Evolutionary conservation across 2,329 filamentous ascomycete genomes (phyloP).

Genomic region (Triangularia verruculosa): DNA sequence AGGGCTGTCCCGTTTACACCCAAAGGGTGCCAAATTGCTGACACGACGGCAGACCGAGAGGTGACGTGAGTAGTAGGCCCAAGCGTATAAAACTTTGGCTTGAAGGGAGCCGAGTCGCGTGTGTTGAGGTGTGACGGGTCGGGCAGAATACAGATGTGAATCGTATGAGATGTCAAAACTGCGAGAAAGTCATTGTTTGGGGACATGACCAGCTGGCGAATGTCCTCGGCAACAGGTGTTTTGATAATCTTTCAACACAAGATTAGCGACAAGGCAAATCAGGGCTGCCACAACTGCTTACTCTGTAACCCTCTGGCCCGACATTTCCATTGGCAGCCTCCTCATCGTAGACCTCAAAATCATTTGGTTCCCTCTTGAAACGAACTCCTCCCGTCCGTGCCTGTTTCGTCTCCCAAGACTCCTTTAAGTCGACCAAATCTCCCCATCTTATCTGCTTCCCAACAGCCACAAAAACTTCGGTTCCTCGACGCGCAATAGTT

Average conservation of each 20-base stretch:
- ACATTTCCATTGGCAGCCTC: slow-evolving; percentile 22
- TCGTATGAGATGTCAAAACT: slow-evolving; percentile 80
- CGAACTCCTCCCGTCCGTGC: slow-evolving; percentile 32
- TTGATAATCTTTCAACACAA: slow-evolving; percentile 60
- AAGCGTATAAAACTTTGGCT: slow-evolving; percentile 84
- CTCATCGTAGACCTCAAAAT: slow-evolving; percentile 35
- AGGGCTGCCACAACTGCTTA: slow-evolving; percentile 33
- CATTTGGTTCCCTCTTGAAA: slow-evolving; percentile 48
- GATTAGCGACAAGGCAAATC: neutral
- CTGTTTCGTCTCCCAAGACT: slow-evolving; percentile 45
- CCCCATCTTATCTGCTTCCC: slow-evolving; percentile 92
- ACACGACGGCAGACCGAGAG: slow-evolving; percentile 75
- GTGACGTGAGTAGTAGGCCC: slow-evolving; percentile 90
- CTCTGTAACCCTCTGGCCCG: slow-evolving; percentile 46
- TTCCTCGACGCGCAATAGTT: slow-evolving; percentile 76
- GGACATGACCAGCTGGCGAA: slow-evolving; percentile 81
- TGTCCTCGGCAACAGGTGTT: slow-evolving; percentile 74
- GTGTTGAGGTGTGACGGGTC: slow-evolving; percentile 72
- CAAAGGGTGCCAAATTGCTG: slow-evolving; percentile 88
- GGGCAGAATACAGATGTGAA: slow-evolving; percentile 83
- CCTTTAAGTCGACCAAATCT: slow-evolving; percentile 77
- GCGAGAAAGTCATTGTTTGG: slow-evolving; percentile 79
- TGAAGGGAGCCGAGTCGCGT: slow-evolving; percentile 65
- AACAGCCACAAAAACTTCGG: slow-evolving; percentile 83
- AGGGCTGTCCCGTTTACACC: slow-evolving; percentile 78